These are phyloP conservation scores for Talaromyces atroroseus DNA, from an alignment of 2,329 filamentous ascomycete genomes.

Conservation along the genomic window DNA sequence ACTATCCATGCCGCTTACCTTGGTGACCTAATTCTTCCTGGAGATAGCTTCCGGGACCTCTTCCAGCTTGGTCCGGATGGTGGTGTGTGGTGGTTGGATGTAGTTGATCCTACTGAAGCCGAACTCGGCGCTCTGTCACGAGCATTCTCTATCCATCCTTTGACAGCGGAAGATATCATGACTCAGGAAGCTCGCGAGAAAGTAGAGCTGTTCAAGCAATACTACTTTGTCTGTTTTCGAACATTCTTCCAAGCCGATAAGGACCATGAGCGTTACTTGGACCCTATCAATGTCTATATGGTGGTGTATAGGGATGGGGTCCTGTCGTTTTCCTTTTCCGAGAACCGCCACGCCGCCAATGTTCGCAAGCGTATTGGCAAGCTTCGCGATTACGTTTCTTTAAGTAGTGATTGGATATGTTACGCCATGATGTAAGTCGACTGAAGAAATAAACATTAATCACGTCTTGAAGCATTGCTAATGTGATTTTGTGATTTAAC, in stretches of 20 bases:
- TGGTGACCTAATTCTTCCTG: constrained; percentile 80
- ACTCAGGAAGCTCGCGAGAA: constrained; percentile 96
- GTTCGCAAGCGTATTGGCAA: constrained; percentile 88
- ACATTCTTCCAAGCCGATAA: constrained; percentile 84
- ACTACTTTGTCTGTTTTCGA: constrained; percentile 97
- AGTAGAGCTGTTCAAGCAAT: constrained; percentile 93
- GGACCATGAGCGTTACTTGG: constrained; percentile 73
- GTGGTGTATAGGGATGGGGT: constrained; percentile 95
- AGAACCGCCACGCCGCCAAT: constrained; percentile 79
- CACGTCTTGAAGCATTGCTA: neutral
- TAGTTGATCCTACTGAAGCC: constrained; percentile 82
- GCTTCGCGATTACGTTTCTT: constrained; percentile 87
- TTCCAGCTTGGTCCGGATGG: constrained; percentile 67
- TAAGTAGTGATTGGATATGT: constrained; percentile 98
- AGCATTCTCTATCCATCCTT: constrained; percentile 89
- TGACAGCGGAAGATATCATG: constrained; percentile 93
- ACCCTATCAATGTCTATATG: constrained; percentile 94
- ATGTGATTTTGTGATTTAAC: neutral
- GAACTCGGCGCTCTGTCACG: constrained; percentile 85
- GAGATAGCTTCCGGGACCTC: constrained; percentile 81
- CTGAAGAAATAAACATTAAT: neutral
- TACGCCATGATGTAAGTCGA: constrained; percentile 83
- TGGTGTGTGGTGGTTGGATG: constrained; percentile 98
- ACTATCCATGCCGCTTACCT: constrained; percentile 88
- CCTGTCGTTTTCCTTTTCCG: constrained; percentile 86